A percentile compares a stretch with the other conserved stretches of the same genome.
Conservation (phyloP, 129 eudicot species). For the Escallonia herrerae region DNA sequence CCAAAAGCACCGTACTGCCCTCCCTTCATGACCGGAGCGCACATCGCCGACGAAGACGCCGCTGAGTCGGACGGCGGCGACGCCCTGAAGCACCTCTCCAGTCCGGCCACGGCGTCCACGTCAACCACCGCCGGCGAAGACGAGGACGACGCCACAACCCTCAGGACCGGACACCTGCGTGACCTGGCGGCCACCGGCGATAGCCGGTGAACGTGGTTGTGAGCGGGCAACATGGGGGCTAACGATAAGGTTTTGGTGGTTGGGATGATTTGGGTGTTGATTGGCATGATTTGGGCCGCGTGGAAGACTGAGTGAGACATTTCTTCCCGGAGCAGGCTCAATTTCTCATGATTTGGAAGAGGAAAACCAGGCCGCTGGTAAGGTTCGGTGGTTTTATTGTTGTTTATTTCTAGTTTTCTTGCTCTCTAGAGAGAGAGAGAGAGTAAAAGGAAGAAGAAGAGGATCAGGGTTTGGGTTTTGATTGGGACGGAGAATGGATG, state of each 20-base stretch:
- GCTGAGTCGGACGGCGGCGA: slow-evolving; percentile 19
- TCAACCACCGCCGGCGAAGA: slow-evolving; percentile 45
- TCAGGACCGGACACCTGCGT: slow-evolving; percentile 29
- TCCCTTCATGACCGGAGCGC: slow-evolving; percentile 66
- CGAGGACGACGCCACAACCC: neutral
- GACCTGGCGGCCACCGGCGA: slow-evolving; percentile 15
- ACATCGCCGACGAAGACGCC: slow-evolving; percentile 25
- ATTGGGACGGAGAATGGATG: slow-evolving; percentile 6
- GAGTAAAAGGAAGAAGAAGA: neutral
- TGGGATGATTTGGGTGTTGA: slow-evolving; percentile 37
- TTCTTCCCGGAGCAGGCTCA: neutral
- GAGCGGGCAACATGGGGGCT: slow-evolving; percentile 23
- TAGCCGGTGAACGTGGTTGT: slow-evolving; percentile 18
- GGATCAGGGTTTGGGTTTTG: slow-evolving; percentile 22
- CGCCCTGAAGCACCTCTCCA: slow-evolving; percentile 66
- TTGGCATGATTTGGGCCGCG: slow-evolving; percentile 51
- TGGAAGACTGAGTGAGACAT: slow-evolving; percentile 71
- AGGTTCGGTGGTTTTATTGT: neutral
- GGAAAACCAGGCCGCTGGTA: neutral
- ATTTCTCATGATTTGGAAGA: neutral
- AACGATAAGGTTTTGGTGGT: slow-evolving; percentile 49
- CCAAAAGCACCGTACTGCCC: slow-evolving; percentile 51
- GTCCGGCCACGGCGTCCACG: slow-evolving; percentile 37
- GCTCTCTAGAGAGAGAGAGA: slow-evolving; percentile 9
- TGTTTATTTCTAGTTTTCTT: neutral